These are phyloP conservation scores for Jamesozyma piceae DNA, from an alignment of 805 yeast species.

Conservation along the genomic window DNA sequence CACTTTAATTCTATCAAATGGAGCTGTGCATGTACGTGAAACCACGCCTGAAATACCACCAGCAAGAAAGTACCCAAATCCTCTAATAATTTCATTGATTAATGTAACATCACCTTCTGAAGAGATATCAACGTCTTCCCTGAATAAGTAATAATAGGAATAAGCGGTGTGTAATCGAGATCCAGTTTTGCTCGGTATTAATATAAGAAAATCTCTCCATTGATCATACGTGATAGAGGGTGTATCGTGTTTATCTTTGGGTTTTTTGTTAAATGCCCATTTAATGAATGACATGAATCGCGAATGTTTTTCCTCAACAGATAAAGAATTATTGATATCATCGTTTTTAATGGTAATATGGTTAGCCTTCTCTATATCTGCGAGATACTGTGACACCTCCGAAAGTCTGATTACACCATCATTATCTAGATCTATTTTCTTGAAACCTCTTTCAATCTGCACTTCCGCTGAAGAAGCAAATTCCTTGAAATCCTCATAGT, in stretches of 20 bases:
- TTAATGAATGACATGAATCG: conserved; percentile 17
- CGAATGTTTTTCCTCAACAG: neutral
- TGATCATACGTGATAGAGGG: conserved; percentile 65
- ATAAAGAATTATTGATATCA: neutral
- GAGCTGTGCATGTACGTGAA: conserved; percentile 93
- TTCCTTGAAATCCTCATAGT: conserved; percentile 54
- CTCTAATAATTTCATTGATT: conserved; percentile 66
- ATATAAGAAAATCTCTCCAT: conserved; percentile 71
- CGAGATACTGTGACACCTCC: conserved; percentile 62
- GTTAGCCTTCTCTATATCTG: conserved; percentile 36
- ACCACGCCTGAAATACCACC: conserved; percentile 96
- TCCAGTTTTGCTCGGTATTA: conserved; percentile 74
- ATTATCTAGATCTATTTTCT: conserved; percentile 55
- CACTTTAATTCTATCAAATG: conserved; percentile 90
- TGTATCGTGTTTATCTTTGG: conserved; percentile 38
- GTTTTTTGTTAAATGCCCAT: conserved; percentile 24
- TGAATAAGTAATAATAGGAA: conserved; percentile 45
- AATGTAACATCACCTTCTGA: conserved; percentile 90
- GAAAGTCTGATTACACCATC: conserved; percentile 60
- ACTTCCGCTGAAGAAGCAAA: conserved; percentile 60
- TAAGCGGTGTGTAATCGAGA: conserved; percentile 76
- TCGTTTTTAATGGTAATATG: neutral
- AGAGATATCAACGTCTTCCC: conserved; percentile 71
- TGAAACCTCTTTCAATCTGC: conserved; percentile 62
- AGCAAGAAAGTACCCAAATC: conserved; percentile 84